phyloP scores from a whole-genome alignment of 2,329 filamentous ascomycete species.

The Hawksworthiomyces lignivorus region DNA sequence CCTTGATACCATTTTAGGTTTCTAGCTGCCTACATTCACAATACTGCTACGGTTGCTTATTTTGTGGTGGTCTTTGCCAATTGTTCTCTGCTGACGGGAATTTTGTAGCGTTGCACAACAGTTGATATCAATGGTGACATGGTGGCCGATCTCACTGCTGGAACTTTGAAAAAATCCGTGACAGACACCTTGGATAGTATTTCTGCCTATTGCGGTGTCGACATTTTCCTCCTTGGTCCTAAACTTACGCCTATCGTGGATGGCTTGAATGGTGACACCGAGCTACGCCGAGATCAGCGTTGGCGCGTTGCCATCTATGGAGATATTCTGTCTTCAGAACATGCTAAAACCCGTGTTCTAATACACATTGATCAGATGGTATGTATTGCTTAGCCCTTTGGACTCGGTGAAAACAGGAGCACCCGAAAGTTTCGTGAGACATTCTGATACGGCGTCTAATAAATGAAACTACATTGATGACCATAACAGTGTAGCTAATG shows the following conservation, averaged over 20 bases:
- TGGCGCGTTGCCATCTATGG: conserved; percentile 92
- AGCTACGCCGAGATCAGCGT: conserved; percentile 80
- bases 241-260: conserved; percentile 75
- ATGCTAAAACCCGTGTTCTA: conserved; percentile 90
- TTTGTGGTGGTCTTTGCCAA: neutral
- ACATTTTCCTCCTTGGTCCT: conserved; percentile 91
- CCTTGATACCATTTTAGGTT: too few species aligned
- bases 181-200: conserved; percentile 81
- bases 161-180: conserved; percentile 66
- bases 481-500: too few species aligned
- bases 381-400: too few species aligned
- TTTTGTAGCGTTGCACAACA: conserved; percentile 72
- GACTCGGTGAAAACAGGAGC: too few species aligned
- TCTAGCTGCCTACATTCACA: too few species aligned
- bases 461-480: too few species aligned
- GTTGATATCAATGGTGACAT: conserved; percentile 90
- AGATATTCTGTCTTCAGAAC: conserved; percentile 89
- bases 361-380: conserved; percentile 97
- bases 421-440: too few species aligned
- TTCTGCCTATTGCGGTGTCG: conserved; percentile 81
- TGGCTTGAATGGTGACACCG: conserved; percentile 66
- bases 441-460: too few species aligned
- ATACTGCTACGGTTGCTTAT: too few species aligned
- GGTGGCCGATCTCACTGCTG: conserved; percentile 64
- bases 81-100: too few species aligned